Base-by-base conservation (phyloP, 2,329 filamentous ascomycete species). In the Simplicillium aogashimaense region DNA sequence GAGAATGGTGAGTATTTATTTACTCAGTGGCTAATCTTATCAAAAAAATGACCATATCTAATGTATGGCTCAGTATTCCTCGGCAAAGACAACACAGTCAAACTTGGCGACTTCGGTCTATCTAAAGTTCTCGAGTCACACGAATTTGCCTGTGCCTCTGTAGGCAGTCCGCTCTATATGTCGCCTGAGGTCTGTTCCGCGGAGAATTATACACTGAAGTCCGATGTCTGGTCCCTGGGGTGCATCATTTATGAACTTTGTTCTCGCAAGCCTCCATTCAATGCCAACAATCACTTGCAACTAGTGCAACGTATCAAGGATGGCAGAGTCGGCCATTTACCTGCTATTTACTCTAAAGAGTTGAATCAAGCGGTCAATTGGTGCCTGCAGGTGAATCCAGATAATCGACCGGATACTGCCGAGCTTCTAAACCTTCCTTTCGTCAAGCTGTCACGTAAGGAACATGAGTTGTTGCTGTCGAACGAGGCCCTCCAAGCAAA, bases 191-290 rank as follows among this genome's bases (percentile, higher is more conserved):
- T 98, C 47, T 95, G 87, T 64, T 88, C 85, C 3, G 87, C 86
- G n/a, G 90, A 97, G 60, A 81, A 87, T 55, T 98, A 98, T 63
- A 95, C 88, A 0, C 77, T 94, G 43, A 89, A 94, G 61, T 97
- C 90, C 1, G 92, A 98, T 57, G 95, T 98, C 48, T 98, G 92
- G 92, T 90, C 90, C 7, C 66, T 98, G 36, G 92, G 92, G 3
- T 98, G 92, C 63, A 95, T 98, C 59, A 94, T 98, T 58, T 98
- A 97, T 66, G 92, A 98, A 60, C 83, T 98, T 40, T 97, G 92
- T 63, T 74, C 88, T 17, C 78, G 86, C 47, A 81, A 90, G 56
- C 90, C 92, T 12, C 92, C 92, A 0, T 98, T 98, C 72, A 95
- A 97, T 54, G 92, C 90, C 42, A 89, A 92, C 61, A 86, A 86